Evolutionary conservation across 1,284 basidiomycete genomes (phyloP).

Genomic region (Stereum hirsutum): DNA sequence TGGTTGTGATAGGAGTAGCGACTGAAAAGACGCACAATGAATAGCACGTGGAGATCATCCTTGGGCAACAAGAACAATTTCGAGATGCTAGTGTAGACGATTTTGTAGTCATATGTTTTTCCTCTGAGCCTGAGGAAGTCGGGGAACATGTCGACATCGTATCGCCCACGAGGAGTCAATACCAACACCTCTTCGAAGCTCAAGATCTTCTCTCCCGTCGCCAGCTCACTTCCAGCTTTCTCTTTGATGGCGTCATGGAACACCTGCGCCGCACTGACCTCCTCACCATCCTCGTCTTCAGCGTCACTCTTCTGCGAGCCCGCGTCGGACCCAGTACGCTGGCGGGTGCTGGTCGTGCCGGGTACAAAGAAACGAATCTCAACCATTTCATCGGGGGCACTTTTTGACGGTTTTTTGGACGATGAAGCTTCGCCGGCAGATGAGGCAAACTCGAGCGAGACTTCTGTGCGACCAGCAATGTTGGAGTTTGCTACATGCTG

Average conservation of each 20-base stretch:
- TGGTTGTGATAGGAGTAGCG: not conserved
- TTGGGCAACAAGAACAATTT: slow-evolving; percentile 92
- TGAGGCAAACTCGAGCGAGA: slow-evolving; percentile 88
- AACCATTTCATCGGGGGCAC: slow-evolving; percentile 78
- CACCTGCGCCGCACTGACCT: slow-evolving; percentile 86
- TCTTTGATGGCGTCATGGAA: slow-evolving; percentile 98
- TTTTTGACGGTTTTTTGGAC: slow-evolving; percentile 37
- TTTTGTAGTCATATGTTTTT: slow-evolving; percentile 99
- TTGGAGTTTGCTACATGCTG: slow-evolving; percentile 91
- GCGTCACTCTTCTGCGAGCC: slow-evolving; percentile 66
- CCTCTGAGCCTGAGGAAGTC: slow-evolving; percentile 92
- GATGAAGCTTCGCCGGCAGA: slow-evolving; percentile 31
- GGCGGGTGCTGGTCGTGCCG: slow-evolving; percentile 53
- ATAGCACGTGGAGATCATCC: slow-evolving; percentile 93
- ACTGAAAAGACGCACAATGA: slow-evolving; percentile 58
- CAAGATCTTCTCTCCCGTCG: slow-evolving; percentile 87
- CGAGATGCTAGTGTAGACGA: slow-evolving; percentile 86
- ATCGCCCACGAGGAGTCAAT: slow-evolving; percentile 91
- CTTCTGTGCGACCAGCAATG: slow-evolving; percentile 95
- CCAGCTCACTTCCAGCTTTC: slow-evolving; percentile 91
- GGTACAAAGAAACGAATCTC: slow-evolving; percentile 98
- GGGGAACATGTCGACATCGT: slow-evolving; percentile 97
- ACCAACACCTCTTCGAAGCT: slow-evolving; percentile 98
- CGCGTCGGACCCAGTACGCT: slow-evolving; percentile 67
- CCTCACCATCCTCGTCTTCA: slow-evolving; percentile 55